Evolutionary conservation across 2,329 filamentous ascomycete species (phyloP).

Genomic region (Pseudogymnoascus destructans): DNA sequence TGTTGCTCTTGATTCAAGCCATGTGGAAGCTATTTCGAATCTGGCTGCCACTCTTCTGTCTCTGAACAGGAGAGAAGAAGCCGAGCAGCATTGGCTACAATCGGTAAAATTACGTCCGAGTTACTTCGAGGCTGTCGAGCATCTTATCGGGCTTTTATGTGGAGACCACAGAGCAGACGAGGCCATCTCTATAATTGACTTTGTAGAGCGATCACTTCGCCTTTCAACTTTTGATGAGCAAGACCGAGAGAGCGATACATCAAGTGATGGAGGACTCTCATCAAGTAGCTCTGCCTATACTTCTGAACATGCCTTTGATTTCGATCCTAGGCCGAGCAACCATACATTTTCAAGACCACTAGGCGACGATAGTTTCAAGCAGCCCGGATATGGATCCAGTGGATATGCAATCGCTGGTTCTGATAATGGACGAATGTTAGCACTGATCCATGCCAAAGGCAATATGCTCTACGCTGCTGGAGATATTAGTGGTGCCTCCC

Average conservation of each 20-base stretch:
- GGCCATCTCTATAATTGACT: constrained; percentile 76
- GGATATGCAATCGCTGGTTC: constrained; percentile 73
- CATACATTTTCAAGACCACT: constrained; percentile 14
- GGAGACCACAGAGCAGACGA: constrained; percentile 67
- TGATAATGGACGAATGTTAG: constrained; percentile 85
- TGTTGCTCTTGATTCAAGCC: constrained; percentile 41
- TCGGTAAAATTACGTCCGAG: constrained; percentile 74
- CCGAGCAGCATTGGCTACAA: constrained; percentile 70
- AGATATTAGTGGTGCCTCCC: constrained; percentile 65
- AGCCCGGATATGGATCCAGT: constrained; percentile 53
- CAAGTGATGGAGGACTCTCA: constrained; percentile 34
- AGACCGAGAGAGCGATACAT: constrained; percentile 46
- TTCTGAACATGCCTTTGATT: constrained; percentile 21
- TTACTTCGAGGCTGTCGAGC: constrained; percentile 90
- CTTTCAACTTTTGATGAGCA: constrained; percentile 33
- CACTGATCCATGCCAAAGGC: constrained; percentile 94
- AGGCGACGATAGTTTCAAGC: constrained; percentile 16
- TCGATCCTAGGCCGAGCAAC: constrained; percentile 17
- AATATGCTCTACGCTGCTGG: constrained; percentile 92
- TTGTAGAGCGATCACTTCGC: constrained; percentile 63
- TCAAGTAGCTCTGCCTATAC: constrained; percentile 18
- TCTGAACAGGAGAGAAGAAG: constrained; percentile 68
- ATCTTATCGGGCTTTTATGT: constrained; percentile 79
- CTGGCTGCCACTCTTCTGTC: constrained; percentile 80
- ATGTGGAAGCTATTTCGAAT: constrained; percentile 90